Base-by-base conservation (phyloP, 345 rosid genomes). In the Camelina neglecta region DNA sequence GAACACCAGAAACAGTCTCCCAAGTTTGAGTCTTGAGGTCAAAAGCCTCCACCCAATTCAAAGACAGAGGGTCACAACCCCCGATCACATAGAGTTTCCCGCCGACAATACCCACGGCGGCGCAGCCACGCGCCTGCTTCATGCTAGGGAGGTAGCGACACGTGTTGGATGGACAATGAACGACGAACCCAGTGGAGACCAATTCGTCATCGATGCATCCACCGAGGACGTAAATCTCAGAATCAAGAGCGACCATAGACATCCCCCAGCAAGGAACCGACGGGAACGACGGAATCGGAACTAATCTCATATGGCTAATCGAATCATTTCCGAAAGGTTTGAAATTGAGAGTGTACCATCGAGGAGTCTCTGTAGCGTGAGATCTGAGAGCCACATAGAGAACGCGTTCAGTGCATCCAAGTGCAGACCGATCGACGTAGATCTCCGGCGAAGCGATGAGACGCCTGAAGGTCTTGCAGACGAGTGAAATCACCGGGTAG, bases 41-140 rank as follows among this genome's bases (percentile, higher is more conserved):
- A 23, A 81, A 87, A 39, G 81, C 61, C 26, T 75, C 97, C 60
- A 89, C 91, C 21, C 92, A 90, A 92, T 93, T 75, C 75, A 41
- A 75, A 6, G 83, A 24, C 83, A 0, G 18, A n/a, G 58, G 20
- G 16, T 79, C 44, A 65, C 95, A 90, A 0, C 96, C 98, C 1
- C 95, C 98, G 60, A 93, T 79, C 18, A 93, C 93, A 24, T 86
- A 90, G 9, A 90, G 60, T 68, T 84, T 87, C 0, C 77, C 88
- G 11, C 75, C 79, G 13, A 88, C 76, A 1, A 81, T 83, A 0
- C 91, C 96, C 0, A 90, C 56, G 8, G 77, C 64, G 6, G 77
- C 77, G 47, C 71, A 64, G 48, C 64, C 77, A 4, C 77, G 77
- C 35, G 63, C 26, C 20, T 55, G 71, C 57, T 20, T 73, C 77